phyloP scores from a whole-genome alignment of 345 rosid species.

The Cardamine occulta region DNA sequence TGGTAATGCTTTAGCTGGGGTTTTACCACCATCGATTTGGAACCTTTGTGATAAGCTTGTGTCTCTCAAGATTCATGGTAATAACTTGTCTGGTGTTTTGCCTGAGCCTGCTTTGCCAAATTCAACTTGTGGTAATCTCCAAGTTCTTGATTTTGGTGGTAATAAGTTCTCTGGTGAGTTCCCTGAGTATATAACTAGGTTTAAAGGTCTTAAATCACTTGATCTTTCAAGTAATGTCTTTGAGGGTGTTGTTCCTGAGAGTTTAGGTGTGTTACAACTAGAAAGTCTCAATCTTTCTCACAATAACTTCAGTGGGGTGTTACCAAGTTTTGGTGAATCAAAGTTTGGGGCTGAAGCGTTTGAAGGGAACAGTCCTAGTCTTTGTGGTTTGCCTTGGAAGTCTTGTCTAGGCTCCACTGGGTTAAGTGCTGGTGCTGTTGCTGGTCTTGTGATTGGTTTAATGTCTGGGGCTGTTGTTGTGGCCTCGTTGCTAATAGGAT shows the following conservation, averaged over 20 bases:
- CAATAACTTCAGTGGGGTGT: constrained; percentile 79
- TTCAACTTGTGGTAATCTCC: constrained; percentile 68
- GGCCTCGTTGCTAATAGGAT: constrained; percentile 85
- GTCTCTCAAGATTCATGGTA: constrained; percentile 68
- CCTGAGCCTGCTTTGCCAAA: constrained; percentile 88
- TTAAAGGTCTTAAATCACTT: constrained; percentile 68
- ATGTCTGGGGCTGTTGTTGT: constrained; percentile 88
- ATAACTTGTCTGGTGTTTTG: constrained; percentile 64
- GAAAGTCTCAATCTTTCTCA: constrained; percentile 84
- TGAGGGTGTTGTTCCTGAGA: constrained; percentile 72
- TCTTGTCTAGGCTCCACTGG: constrained; percentile 66
- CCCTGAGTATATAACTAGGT: constrained; percentile 71
- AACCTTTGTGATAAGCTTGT: constrained; percentile 83
- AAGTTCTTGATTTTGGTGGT: constrained; percentile 76
- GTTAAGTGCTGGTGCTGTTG: constrained; percentile 85
- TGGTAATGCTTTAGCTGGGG: constrained; percentile 61
- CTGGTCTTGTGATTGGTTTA: constrained; percentile 92
- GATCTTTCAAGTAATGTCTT: constrained; percentile 79
- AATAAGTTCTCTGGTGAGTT: constrained; percentile 82
- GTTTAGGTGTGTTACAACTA: constrained; percentile 56
- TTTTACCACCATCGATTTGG: constrained; percentile 87
- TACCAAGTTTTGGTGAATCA: constrained; percentile 69
- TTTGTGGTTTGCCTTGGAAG: constrained; percentile 83
- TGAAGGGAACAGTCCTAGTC: constrained; percentile 78
- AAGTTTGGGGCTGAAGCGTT: constrained; percentile 71